These are phyloP conservation scores for Lunasporangiospora selenospora DNA, from an alignment of 192 early-diverging fungal genomes.

Conservation along the genomic window DNA sequence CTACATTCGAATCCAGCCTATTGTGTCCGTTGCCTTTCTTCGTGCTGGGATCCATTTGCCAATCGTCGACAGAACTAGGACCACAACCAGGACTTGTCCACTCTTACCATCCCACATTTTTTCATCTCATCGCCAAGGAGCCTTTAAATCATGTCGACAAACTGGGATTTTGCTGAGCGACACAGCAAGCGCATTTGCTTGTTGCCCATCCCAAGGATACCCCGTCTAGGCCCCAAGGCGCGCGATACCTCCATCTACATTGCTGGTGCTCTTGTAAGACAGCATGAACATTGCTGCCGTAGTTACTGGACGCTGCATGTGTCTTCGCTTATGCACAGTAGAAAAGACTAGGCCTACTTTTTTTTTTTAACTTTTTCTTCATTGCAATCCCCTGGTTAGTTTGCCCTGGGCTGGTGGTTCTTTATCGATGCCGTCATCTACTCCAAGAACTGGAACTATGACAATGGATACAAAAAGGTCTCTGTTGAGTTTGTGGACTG, in stretches of 20 bases:
- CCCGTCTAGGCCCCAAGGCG: conserved; percentile 40
- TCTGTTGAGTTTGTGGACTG: conserved; percentile 64
- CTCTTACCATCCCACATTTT: too few species aligned
- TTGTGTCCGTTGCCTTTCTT: too few species aligned
- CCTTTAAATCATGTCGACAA: too few species aligned
- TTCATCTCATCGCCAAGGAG: too few species aligned
- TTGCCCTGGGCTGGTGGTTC: conserved; percentile 68
- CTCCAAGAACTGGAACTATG: conserved; percentile 30
- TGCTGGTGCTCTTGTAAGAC: conserved; percentile 46
- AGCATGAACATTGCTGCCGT: neutral
- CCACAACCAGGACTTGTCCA: too few species aligned
- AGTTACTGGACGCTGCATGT: neutral
- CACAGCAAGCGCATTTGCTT: conserved; percentile 40
- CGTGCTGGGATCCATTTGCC: too few species aligned
- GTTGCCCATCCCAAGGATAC: conserved; percentile 42
- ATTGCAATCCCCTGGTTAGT: too few species aligned
- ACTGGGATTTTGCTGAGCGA: too few species aligned
- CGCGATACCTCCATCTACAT: conserved; percentile 49
- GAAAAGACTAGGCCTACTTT: neutral
- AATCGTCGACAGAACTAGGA: too few species aligned
- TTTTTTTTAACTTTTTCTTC: neutral
- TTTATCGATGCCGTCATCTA: conserved; percentile 63
- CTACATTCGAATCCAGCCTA: too few species aligned
- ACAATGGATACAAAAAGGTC: conserved; percentile 11
- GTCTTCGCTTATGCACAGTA: too few species aligned